Conservation (phyloP, 768 basidiomycete species). For the Leccinum barrowsii region DNA sequence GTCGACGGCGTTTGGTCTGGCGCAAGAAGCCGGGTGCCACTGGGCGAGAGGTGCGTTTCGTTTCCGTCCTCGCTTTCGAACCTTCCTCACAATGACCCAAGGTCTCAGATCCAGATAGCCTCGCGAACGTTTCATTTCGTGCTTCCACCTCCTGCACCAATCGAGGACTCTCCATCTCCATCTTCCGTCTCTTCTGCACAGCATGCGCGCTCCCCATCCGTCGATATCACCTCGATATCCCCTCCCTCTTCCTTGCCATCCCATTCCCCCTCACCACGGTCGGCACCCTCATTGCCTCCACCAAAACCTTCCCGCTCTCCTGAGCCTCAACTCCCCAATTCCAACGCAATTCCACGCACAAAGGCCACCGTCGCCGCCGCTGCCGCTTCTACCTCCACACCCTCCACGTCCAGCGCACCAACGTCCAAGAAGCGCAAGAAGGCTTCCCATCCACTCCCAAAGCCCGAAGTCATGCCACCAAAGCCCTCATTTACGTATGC, state of each 20-base stretch:
- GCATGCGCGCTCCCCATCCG: constrained; percentile 71
- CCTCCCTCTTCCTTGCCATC: constrained; percentile 81
- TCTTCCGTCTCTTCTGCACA: constrained; percentile 71
- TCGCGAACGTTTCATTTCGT: constrained; percentile 97
- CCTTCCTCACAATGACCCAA: constrained; percentile 38
- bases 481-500: constrained; percentile 92
- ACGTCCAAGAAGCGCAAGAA: constrained; percentile 73
- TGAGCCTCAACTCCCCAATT: constrained; percentile 57
- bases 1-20: constrained; percentile 96
- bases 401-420: constrained; percentile 15
- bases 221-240: constrained; percentile 78
- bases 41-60: constrained; percentile 70
- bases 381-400: constrained; percentile 20
- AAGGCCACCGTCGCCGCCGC: constrained; percentile 26
- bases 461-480: constrained; percentile 76
- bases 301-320: constrained; percentile 46
- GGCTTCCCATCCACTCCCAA: constrained; percentile 39
- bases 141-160: constrained; percentile 80
- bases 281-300: constrained; percentile 40
- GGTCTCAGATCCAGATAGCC: constrained; percentile 95
- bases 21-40: constrained; percentile 79
- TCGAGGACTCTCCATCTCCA: constrained; percentile 78
- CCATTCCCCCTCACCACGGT: constrained; percentile 63
- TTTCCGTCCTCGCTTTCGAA: background rate
- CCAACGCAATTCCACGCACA: constrained; percentile 51